These are phyloP conservation scores for Diaporthe sp. DNA, from an alignment of 2,329 filamentous ascomycete species.

Conservation along the genomic window DNA sequence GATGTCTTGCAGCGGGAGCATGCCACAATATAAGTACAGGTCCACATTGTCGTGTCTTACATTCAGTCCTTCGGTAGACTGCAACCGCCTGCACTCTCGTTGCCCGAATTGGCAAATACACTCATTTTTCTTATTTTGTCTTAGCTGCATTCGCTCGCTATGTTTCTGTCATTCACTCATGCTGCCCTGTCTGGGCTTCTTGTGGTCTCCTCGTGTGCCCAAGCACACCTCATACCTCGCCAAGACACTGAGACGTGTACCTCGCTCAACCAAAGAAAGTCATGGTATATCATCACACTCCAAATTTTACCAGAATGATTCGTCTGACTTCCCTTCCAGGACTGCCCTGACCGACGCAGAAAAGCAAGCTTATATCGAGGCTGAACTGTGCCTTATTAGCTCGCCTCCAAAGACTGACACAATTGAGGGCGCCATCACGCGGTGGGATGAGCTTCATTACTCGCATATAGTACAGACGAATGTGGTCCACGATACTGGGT, in stretches of 20 bases:
- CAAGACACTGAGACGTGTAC: not conserved
- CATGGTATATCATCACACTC: not conserved
- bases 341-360: constrained; percentile 41
- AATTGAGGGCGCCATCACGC: constrained; percentile 46
- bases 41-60: not conserved
- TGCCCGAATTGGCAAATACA: not conserved
- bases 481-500: constrained; percentile 50
- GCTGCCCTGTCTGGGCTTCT: not conserved
- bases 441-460: constrained; percentile 52
- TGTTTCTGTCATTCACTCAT: not conserved
- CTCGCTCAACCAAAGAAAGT: constrained; percentile 10
- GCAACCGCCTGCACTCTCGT: not conserved
- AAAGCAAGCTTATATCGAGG: constrained; percentile 49
- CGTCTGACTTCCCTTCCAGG: not conserved
- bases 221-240: not conserved
- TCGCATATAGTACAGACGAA: constrained; percentile 49
- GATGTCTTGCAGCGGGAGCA: not conserved
- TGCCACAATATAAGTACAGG: not conserved
- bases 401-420: constrained; percentile 42
- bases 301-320: not conserved
- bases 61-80: not conserved
- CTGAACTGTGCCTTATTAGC: constrained; percentile 50
- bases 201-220: not conserved
- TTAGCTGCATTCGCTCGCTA: not conserved
- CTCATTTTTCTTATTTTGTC: not conserved